Evolutionary conservation across 2,329 filamentous ascomycete genomes (phyloP).

Genomic region (Cryphonectria japonica): DNA sequence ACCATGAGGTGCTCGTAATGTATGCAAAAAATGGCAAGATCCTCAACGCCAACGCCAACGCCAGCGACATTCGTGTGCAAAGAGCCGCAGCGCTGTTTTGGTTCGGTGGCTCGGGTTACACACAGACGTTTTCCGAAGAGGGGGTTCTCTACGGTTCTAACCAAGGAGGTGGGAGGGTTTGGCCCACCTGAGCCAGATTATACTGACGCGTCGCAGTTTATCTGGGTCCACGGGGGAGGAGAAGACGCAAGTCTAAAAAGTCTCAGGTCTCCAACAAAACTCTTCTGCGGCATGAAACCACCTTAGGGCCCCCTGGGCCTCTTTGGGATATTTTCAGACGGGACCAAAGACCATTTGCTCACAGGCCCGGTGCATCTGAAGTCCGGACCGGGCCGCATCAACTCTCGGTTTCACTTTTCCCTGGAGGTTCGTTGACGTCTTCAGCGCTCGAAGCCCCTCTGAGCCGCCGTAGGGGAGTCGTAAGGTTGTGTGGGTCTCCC

Average conservation of each 20-base stretch:
- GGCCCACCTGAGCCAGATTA: background rate
- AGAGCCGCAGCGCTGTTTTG: background rate
- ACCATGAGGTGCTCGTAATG: background rate
- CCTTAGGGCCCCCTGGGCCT: background rate
- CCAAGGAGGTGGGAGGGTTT: background rate
- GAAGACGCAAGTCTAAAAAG: background rate
- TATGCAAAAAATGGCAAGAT: no score
- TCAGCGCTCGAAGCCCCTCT: background rate
- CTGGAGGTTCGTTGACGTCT: background rate
- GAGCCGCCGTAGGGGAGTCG: background rate
- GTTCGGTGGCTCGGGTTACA: background rate
- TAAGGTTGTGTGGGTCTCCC: background rate
- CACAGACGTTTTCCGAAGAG: background rate
- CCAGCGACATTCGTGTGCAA: background rate
- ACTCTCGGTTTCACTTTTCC: background rate
- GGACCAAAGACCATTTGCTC: background rate
- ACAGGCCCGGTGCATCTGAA: background rate
- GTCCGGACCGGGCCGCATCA: constrained; percentile 5
- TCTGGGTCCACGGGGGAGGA: background rate
- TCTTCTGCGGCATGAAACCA: background rate
- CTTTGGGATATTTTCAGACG: background rate
- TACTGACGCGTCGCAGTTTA: constrained; percentile 5
- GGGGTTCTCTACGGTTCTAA: background rate
- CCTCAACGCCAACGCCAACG: background rate
- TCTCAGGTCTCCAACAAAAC: background rate